These are phyloP conservation scores for Penicillium turbatum DNA, from an alignment of 495 filamentous ascomycete genomes.

Conservation along the genomic window DNA sequence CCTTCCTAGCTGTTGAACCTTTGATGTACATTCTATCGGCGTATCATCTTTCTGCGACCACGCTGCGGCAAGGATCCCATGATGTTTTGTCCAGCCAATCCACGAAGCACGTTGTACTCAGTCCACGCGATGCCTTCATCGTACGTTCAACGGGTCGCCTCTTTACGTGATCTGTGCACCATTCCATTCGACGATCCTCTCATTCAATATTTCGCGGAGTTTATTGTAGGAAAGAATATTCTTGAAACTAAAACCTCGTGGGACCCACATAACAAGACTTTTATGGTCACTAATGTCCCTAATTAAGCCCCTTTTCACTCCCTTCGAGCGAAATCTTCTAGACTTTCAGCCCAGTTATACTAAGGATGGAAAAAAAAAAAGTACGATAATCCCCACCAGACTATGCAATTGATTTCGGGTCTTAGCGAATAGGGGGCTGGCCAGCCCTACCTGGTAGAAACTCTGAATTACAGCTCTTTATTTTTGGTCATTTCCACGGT, in stretches of 20 bases:
- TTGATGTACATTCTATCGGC: slow-evolving; percentile 12
- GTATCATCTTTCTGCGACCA: slow-evolving; percentile 7
- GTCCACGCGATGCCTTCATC: not conserved
- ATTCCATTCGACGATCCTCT: slow-evolving; percentile 3
- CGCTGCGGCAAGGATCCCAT: slow-evolving; percentile 15
- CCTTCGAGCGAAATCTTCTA: not conserved
- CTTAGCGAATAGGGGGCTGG: slow-evolving; percentile 7
- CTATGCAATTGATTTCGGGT: slow-evolving; percentile 3
- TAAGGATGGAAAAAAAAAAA: not conserved
- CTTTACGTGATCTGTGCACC: slow-evolving; percentile 18
- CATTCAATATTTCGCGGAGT: not conserved
- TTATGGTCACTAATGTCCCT: slow-evolving; percentile 12
- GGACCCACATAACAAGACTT: not conserved
- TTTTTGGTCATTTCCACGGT: slow-evolving; percentile 3
- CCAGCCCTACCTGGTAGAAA: slow-evolving; percentile 6
- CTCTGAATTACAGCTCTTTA: slow-evolving; percentile 4
- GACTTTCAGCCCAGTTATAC: not conserved
- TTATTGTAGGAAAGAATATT: not conserved
- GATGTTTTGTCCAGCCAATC: slow-evolving; percentile 6
- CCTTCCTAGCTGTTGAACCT: slow-evolving; percentile 13
- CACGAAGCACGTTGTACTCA: not conserved
- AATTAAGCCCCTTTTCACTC: slow-evolving; percentile 20
- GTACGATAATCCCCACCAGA: slow-evolving; percentile 2
- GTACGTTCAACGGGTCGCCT: not conserved
- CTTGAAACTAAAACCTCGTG: not conserved